Evolutionary conservation across 179 eudicot species (phyloP), one percentile per base, ranked within the genome.

Genomic region (Corrigiola litoralis): DNA sequence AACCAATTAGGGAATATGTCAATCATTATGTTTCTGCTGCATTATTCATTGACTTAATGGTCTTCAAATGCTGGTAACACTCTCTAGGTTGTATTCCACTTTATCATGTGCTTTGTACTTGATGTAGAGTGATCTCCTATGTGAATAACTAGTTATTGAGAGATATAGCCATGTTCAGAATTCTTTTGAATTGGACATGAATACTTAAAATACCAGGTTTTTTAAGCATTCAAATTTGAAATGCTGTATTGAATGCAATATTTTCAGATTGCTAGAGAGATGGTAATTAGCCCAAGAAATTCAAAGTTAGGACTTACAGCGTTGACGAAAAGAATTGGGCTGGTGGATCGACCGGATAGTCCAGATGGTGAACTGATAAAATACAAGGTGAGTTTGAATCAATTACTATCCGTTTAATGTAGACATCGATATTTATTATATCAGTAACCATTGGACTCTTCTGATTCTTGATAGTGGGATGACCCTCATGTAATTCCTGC

Each of bases 221-320:
- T 17, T 0, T 7, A 45, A 17, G 18, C 28, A 4, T 66, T 16
- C 9, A 14, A 31, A 9, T 49, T 23, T 25, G 31, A 61, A 27
- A 47, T 67, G 29, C 33, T 21, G 64, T 41, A 34, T 10, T 65
- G 20, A 10, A 23, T 38, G 4, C 64, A 41, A 23, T 51, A 17
- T 78, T 32, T 61, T 47, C 82, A 92, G 98, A 82, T 92, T 71
- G 96, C 92, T 75, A 78, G 98, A 70, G 98, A 92, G 75, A 83
- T 92, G 89, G 98, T 89, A 59, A 87, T 92, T 66, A 89, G 98
- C 90, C 95, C 96, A 36, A 82, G 78, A 53, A 92, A 92, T 77
- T 70, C 81, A 45, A 85, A 86, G 68, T 75, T 92, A 64, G 98
- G 95, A 66, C 87, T 85, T 62, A 77, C 96, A 51, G 73, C 80